Percentiles rank a stretch among this genome's conserved stretches.
phyloP scores from a whole-genome alignment of 140 eudicot genomes.

The Stevia rebaudiana region DNA sequence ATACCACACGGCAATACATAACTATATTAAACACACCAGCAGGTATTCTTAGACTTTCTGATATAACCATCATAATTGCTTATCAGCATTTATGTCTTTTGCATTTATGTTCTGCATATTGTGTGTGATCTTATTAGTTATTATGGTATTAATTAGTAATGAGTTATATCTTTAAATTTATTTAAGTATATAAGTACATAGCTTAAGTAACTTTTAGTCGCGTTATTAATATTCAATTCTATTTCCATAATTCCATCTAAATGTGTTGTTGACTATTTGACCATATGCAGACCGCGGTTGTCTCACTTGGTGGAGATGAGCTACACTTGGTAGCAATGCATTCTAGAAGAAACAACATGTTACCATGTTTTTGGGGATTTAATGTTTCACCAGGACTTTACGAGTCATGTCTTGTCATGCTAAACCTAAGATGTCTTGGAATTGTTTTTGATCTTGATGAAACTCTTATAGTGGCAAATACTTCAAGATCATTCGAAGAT shows the following conservation, averaged over 20 bases:
- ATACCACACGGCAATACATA: background rate
- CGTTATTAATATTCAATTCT: background rate
- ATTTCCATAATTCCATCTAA: background rate
- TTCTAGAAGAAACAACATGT: constrained; percentile 49
- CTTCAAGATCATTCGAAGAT: constrained; percentile 94
- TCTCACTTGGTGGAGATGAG: constrained; percentile 63
- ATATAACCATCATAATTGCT: background rate
- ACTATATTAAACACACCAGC: background rate
- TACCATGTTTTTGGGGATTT: constrained; percentile 93
- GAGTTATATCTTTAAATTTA: constrained; percentile 7
- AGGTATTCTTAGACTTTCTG: constrained; percentile 2
- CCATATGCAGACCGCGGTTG: constrained; percentile 76
- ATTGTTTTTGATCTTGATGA: constrained; percentile 98
- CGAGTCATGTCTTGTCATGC: constrained; percentile 76
- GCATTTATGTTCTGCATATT: constrained; percentile 7
- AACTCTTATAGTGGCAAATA: constrained; percentile 89
- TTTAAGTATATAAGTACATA: background rate
- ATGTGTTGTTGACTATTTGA: constrained; percentile 9
- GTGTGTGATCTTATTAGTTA: constrained; percentile 3
- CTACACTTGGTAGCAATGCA: constrained; percentile 94
- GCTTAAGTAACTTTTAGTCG: background rate
- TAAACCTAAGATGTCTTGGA: constrained; percentile 93
- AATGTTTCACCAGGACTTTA: constrained; percentile 59
- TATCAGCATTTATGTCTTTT: constrained; percentile 5
- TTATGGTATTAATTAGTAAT: background rate